phyloP scores from a whole-genome alignment of 2,329 filamentous ascomycete genomes.

The Simplicillium sp. region DNA sequence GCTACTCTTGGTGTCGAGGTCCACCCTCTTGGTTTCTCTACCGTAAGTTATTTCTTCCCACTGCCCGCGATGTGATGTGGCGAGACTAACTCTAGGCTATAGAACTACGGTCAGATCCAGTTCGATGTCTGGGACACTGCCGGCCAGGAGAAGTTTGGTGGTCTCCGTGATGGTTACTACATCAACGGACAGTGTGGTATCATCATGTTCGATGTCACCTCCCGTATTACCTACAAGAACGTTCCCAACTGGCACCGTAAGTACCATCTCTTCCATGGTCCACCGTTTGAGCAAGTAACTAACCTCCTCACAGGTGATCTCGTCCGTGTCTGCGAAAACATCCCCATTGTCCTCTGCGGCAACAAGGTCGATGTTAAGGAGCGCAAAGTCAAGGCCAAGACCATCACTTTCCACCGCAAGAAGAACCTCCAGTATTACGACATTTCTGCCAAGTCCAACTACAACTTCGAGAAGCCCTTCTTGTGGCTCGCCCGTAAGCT shows the following conservation, averaged over 20 bases:
- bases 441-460: conserved; percentile 99
- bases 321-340: conserved; percentile 98
- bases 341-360: conserved; percentile 93
- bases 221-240: conserved; percentile 99
- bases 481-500: conserved; percentile 98
- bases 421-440: conserved; percentile 99
- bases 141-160: conserved; percentile 98
- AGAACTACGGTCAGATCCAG: conserved; percentile 92
- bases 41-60: conserved; percentile 55
- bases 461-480: conserved; percentile 99
- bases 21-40: conserved; percentile 95
- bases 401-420: conserved; percentile 99
- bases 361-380: conserved; percentile 99
- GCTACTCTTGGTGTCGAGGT: conserved; percentile 99
- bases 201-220: conserved; percentile 99
- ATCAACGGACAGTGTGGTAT: conserved; percentile 99
- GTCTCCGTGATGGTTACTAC: conserved; percentile 99
- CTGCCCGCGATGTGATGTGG: conserved; percentile 4
- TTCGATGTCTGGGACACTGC: conserved; percentile 99
- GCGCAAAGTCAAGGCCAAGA: conserved; percentile 99
- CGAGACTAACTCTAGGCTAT: conserved; percentile 21
- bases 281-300: conserved; percentile 4
- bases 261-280: conserved; percentile 25
- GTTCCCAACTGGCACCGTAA: conserved; percentile 99
- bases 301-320: conserved; percentile 62